phyloP scores from a whole-genome alignment of 371 early-diverging fungal genomes.

The Mucor circinelloides region DNA sequence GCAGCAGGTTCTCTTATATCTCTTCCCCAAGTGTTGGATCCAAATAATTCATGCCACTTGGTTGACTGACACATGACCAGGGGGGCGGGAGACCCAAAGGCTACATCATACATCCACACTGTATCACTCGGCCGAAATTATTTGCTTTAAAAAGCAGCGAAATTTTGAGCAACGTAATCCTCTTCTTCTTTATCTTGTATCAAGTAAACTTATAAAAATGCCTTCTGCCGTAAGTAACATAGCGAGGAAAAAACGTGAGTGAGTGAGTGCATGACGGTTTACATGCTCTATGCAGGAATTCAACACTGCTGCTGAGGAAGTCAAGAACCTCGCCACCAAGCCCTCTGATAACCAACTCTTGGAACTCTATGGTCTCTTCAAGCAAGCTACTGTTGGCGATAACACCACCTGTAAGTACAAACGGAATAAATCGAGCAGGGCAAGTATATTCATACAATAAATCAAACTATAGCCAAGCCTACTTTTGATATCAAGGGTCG shows the following conservation, averaged over 20 bases:
- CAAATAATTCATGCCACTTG: constrained; percentile 12
- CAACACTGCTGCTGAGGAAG: constrained; percentile 60
- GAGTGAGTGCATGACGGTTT: neutral
- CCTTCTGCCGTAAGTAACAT: constrained; percentile 9
- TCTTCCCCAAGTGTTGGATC: constrained; percentile 5
- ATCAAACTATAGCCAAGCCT: constrained; percentile 42
- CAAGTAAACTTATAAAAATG: neutral
- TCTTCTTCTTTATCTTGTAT: neutral
- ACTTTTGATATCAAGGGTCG: constrained; percentile 71
- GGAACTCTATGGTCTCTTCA: constrained; percentile 80
- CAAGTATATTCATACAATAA: neutral
- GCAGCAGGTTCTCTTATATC: neutral
- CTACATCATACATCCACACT: neutral
- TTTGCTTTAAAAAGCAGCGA: constrained; percentile 4
- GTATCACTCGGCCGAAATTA: neutral
- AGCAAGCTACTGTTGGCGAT: constrained; percentile 86
- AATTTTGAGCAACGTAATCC: neutral
- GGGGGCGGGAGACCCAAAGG: neutral
- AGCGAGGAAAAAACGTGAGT: neutral
- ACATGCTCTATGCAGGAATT: neutral
- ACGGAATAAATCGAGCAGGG: neutral
- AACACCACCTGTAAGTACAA: constrained; percentile 54
- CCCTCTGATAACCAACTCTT: constrained; percentile 75
- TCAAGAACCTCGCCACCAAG: constrained; percentile 52
- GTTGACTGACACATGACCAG: constrained; percentile 10